Base-by-base conservation (phyloP, 2,329 filamentous ascomycete genomes). In the Bisporella sp. region DNA sequence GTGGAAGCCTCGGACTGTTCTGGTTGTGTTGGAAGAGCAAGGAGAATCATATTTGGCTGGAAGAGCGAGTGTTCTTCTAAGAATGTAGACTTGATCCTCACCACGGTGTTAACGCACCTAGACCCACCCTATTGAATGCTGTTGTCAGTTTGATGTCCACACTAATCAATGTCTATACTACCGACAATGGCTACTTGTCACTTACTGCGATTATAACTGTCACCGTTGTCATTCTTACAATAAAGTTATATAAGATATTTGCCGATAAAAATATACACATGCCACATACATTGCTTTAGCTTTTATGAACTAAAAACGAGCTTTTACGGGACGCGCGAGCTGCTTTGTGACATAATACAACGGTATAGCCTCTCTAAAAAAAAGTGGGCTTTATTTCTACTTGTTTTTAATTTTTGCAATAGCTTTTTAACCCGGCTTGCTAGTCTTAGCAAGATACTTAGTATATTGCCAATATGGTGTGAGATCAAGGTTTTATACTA, bases 31-130 rank as follows among this genome's bases (percentile, higher is more conserved):
- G 32, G 41, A 39, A 30, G 29, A 43, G 51, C 39, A 31, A 37
- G 48, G 37, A 21, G 42, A 54, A 55, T 30, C 47, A 46, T 43
- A 37, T 55, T 45, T 49, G 50, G 50, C 50, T 45, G 29, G 53
- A 31, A 47, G 48, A 48, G 49, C n/a, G 35, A 29, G 33, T 46
- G 39, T 45, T 55, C 37, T 31, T 57, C 39, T 56, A 43, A 53
- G 53, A 21, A 21, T 49, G 30, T 40, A 41, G 39, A 31, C 28
- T 33, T 31, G 39, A 46, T 43, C 32, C 9, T 9, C 35, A 39
- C 13, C 35, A 9, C 13, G 45, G 39, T 43, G 21, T 50, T 50
- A 40, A 55, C 41, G 45, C 48, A 21, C 9, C 37, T 32, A 54
- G 51, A 43, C 51, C 50, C 28, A 43, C 37, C 33, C 32, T 55